A percentile compares a stretch with the other conserved stretches of the same genome.
phyloP scores from a whole-genome alignment of 2,329 filamentous ascomycete species.

The Penicillium sp. region DNA sequence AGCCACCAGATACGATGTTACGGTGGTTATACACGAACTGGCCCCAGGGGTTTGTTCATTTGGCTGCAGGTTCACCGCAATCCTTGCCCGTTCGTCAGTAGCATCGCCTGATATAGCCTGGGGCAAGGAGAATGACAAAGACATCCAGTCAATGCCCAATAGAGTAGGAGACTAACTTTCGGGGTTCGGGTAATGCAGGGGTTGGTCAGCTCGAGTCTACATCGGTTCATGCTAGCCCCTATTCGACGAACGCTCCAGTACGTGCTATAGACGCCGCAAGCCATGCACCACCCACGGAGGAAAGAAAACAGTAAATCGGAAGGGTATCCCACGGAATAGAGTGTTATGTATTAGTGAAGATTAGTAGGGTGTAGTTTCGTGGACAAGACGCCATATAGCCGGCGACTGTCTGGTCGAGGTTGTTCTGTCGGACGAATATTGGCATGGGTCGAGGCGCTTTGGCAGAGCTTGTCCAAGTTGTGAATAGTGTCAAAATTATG shows the following conservation, averaged over 20 bases:
- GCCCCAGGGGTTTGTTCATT: background rate
- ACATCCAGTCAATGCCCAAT: background rate
- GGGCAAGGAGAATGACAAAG: background rate
- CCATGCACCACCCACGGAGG: no score
- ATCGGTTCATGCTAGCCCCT: background rate
- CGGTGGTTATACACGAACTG: background rate
- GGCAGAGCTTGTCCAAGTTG: background rate
- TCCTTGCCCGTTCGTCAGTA: background rate
- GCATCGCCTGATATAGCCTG: background rate
- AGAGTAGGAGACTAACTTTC: background rate
- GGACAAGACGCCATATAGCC: no score
- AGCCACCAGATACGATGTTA: constrained; percentile 8
- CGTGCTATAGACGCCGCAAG: background rate
- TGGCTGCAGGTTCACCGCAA: background rate
- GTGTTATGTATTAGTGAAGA: no score
- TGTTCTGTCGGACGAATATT: no score
- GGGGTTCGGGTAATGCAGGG: background rate
- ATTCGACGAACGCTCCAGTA: background rate
- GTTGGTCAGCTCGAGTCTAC: background rate
- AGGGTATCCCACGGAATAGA: no score
- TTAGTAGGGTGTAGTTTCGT: no score
- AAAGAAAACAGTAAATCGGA: no score
- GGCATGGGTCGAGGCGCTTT: background rate
- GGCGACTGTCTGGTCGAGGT: no score
- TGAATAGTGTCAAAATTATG: background rate